A percentile compares a stretch with the other conserved stretches of the same genome.
phyloP scores from a whole-genome alignment of 345 rosid species.

The Erysimum cheiranthoides region DNA sequence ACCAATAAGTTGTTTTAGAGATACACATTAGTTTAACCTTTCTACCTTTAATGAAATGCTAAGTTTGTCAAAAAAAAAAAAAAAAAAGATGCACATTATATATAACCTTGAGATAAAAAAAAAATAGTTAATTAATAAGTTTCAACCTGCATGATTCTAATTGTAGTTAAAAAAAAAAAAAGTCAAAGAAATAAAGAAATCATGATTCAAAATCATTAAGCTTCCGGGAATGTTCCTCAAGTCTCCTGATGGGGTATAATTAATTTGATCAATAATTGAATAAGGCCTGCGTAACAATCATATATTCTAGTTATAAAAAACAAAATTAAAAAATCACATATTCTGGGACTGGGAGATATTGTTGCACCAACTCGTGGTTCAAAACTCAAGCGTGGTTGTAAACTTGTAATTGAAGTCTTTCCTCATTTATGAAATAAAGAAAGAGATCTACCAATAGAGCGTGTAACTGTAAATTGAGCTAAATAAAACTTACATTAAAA shows the following conservation, averaged over 20 bases:
- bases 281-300: background rate
- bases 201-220: constrained; percentile 1
- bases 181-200: constrained; percentile 15
- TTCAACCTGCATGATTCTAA: constrained; percentile 13
- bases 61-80: no score
- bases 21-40: background rate
- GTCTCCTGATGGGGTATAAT: constrained; percentile 30
- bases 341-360: background rate
- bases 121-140: constrained; percentile 11
- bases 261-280: background rate
- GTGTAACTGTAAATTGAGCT: background rate
- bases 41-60: no score
- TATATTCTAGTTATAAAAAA: background rate
- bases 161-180: background rate
- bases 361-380: constrained; percentile 19
- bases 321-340: background rate
- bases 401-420: background rate
- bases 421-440: background rate
- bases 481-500: no score
- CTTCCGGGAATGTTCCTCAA: constrained; percentile 36
- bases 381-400: constrained; percentile 10
- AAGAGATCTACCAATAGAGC: background rate
- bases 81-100: no score
- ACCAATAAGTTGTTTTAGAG: constrained; percentile 16
- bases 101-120: background rate